phyloP scores from a whole-genome alignment of 805 yeast genomes.

The Tetrapisispora taiwanensis region DNA sequence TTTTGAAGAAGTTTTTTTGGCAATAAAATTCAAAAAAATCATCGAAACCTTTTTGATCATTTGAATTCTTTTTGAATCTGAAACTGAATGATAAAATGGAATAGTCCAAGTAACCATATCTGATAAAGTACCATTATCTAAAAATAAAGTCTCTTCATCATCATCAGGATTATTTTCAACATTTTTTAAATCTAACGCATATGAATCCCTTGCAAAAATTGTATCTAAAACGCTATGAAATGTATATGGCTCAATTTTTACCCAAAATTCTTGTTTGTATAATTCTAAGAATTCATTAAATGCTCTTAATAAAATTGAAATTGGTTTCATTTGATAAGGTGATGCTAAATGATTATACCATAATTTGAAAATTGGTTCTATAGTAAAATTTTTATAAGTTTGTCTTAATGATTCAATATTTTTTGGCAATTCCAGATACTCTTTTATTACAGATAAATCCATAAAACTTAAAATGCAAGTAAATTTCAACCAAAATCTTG shows the following conservation, averaged over 20 bases:
- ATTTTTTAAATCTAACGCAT: constrained; percentile 29
- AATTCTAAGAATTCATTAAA: constrained; percentile 36
- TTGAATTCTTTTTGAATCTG: constrained; percentile 41
- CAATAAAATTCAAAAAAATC: constrained; percentile 35
- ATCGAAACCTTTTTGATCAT: constrained; percentile 43
- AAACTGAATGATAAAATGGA: constrained; percentile 35
- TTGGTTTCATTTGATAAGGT: constrained; percentile 24
- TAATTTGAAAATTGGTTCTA: constrained; percentile 26
- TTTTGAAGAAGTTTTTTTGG: constrained; percentile 18
- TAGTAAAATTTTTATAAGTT: constrained; percentile 19
- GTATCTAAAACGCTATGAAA: constrained; percentile 50
- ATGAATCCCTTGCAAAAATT: constrained; percentile 45
- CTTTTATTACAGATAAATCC: constrained; percentile 17
- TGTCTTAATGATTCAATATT: constrained; percentile 23
- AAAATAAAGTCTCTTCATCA: constrained; percentile 22
- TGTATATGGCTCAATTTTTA: constrained; percentile 40
- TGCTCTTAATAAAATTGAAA: constrained; percentile 48
- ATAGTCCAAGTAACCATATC: constrained; percentile 50
- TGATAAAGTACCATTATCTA: constrained; percentile 27
- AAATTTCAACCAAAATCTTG: constrained; percentile 27
- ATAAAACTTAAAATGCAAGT: constrained; percentile 23
- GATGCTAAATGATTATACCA: constrained; percentile 26
- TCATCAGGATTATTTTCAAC: constrained; percentile 20
- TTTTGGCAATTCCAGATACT: constrained; percentile 23
- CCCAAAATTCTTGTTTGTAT: constrained; percentile 45